These are phyloP conservation scores for Nicotiana knightiana DNA, from an alignment of 257 asterid genomes.

Conservation along the genomic window DNA sequence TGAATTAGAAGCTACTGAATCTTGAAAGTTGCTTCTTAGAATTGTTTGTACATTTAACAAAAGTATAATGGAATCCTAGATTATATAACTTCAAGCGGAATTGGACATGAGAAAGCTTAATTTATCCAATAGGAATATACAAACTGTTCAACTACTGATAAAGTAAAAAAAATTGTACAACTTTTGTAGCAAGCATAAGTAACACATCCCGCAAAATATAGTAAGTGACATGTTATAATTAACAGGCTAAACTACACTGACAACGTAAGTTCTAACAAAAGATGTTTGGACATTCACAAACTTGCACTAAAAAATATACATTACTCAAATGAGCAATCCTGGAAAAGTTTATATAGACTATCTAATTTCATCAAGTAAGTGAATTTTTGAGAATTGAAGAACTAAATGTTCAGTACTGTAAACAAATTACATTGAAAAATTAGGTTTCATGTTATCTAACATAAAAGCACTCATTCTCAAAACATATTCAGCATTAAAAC, in stretches of 20 bases:
- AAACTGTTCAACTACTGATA: neutral
- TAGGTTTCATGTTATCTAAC: conserved; percentile 6
- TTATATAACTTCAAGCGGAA: neutral
- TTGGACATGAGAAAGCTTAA: neutral
- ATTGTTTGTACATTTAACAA: neutral
- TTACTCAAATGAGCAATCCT: neutral
- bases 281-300: neutral
- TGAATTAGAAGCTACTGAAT: neutral
- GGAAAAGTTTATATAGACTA: neutral
- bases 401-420: neutral
- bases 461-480: conserved; percentile 2
- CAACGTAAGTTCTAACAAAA: neutral
- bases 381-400: neutral
- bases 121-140: neutral
- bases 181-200: no score
- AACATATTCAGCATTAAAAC: neutral
- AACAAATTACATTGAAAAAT: neutral
- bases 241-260: no score
- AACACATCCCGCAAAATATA: neutral
- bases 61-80: neutral
- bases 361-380: neutral
- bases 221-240: neutral
- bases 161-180: no score
- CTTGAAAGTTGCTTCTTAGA: neutral
- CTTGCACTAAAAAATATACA: neutral